Evolutionary conservation across 352 stramenopile species (phyloP), one percentile per base, ranked within the genome.

Genomic region (Phytophthora tentaculata): DNA sequence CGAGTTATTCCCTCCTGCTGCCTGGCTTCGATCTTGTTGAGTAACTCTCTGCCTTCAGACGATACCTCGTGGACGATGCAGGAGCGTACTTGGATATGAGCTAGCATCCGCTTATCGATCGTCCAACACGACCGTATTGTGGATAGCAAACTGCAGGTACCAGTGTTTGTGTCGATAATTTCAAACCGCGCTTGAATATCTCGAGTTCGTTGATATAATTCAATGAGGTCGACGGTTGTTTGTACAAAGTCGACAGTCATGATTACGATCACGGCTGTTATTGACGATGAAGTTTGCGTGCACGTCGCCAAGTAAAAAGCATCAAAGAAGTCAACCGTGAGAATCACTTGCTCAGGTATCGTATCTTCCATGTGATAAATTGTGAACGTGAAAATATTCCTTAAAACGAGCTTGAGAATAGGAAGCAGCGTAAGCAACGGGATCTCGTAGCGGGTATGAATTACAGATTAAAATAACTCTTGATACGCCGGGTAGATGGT

Each of bases 41-140:
- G 48, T 14, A 39, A 13, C 3, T 28, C 26, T 54, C 10, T 41
- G 16, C 23, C 37, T 41, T 51, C 37, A 24, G 23, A 20, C n/a
- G 53, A 69, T 4, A 69, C 9, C 6, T 43, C 12, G 48, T 64
- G 54, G 3, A 9, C 24, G 28, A 69, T 54, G 17, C 61, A 64
- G 0, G 53, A 69, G 4, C 53, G 32, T 9, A 63, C 32, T 54
- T 59, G 48, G 60, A 56, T 20, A 50, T 8, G 5, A 6, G 44
- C 44, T 2, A n/a, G 44, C 2, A 43, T 5, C 6, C 20, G 12
- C n/a, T 50, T 50, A 9, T 1, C 28, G 3, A 5, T 29, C 20
- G 12, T 50, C 5, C 44, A 50, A 5, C 12, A 3, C 12, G 44
- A 29, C 3, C 44, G 44, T 5, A 28, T 13, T 28, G 20, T 29